A percentile compares a stretch with the other conserved stretches of the same genome.
Evolutionary conservation across 306 rosid species (phyloP).

Genomic region (Lotus japonicus): DNA sequence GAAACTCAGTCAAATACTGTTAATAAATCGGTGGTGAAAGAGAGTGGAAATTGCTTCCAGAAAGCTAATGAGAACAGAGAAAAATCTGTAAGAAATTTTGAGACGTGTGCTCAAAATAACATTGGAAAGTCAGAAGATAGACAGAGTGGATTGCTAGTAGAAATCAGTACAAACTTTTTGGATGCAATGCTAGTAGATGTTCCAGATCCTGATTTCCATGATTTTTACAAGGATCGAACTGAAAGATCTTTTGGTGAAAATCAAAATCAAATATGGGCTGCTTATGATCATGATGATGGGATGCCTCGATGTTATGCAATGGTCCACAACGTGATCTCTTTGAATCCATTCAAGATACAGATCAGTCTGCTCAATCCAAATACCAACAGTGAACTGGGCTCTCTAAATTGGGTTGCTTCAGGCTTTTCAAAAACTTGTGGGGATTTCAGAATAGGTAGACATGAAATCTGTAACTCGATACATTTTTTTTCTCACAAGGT

Average conservation of each 20-base stretch:
- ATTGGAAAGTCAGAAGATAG: slow-evolving; percentile 14
- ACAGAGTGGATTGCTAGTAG: not conserved
- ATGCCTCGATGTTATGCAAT: slow-evolving; percentile 89
- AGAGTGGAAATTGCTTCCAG: slow-evolving; percentile 13
- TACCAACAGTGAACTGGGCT: slow-evolving; percentile 48
- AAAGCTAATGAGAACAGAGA: slow-evolving; percentile 16
- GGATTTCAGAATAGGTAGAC: slow-evolving; percentile 55
- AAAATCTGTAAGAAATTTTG: slow-evolving; percentile 3
- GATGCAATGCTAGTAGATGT: slow-evolving; percentile 47
- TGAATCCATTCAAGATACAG: slow-evolving; percentile 57
- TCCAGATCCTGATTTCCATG: slow-evolving; percentile 84
- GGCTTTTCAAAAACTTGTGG: slow-evolving; percentile 79
- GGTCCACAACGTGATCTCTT: slow-evolving; percentile 50
- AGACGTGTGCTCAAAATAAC: slow-evolving; percentile 20
- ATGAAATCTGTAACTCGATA: slow-evolving; percentile 40
- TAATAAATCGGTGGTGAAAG: slow-evolving; percentile 17
- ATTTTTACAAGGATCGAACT: slow-evolving; percentile 67
- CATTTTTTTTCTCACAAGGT: slow-evolving; percentile 78
- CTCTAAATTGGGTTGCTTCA: slow-evolving; percentile 55
- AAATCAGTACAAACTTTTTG: not conserved
- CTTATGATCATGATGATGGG: slow-evolving; percentile 73
- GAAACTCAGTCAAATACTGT: slow-evolving; percentile 34
- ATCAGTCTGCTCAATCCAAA: slow-evolving; percentile 73
- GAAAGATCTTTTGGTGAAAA: slow-evolving; percentile 55
- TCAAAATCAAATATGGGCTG: slow-evolving; percentile 92